phyloP scores from a whole-genome alignment of 768 basidiomycete genomes.

The Russula emetica region DNA sequence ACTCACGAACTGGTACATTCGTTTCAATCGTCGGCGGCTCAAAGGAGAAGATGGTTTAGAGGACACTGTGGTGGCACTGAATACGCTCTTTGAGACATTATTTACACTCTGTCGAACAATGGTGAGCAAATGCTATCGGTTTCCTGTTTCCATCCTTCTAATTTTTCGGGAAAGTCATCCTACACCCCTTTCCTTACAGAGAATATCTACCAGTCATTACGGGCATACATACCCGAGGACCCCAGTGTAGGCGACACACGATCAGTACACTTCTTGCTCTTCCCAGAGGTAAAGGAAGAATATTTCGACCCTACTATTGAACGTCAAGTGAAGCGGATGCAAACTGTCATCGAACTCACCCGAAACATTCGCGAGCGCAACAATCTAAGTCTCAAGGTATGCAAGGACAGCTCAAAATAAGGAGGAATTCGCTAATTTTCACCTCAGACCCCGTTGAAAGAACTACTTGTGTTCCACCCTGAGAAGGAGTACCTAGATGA shows the following conservation, averaged over 20 bases:
- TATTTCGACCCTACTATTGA: slow-evolving; percentile 94
- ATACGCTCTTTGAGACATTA: slow-evolving; percentile 92
- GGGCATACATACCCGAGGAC: slow-evolving; percentile 77
- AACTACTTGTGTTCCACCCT: slow-evolving; percentile 91
- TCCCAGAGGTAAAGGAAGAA: slow-evolving; percentile 90
- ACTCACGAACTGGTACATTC: slow-evolving; percentile 99
- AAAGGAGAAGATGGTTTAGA: slow-evolving; percentile 93
- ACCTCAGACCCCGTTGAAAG: slow-evolving; percentile 80
- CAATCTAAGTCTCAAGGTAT: slow-evolving; percentile 83
- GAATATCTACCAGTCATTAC: slow-evolving; percentile 89
- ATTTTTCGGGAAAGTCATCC: slow-evolving; percentile 60
- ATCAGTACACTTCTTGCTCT: slow-evolving; percentile 91
- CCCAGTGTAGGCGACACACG: slow-evolving; percentile 70
- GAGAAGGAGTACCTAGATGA: slow-evolving; percentile 80
- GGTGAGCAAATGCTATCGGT: slow-evolving; percentile 46
- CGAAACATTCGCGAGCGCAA: slow-evolving; percentile 84
- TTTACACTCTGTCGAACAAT: slow-evolving; percentile 94
- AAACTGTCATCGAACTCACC: slow-evolving; percentile 88
- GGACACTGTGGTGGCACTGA: slow-evolving; percentile 83
- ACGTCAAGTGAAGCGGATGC: slow-evolving; percentile 91
- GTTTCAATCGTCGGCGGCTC: slow-evolving; percentile 92
- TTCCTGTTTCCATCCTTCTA: slow-evolving; percentile 2
- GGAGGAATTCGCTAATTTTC: neutral
- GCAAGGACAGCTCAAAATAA: slow-evolving; percentile 23
- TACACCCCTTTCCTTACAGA: slow-evolving; percentile 99